These are phyloP conservation scores for Triangularia verruculosa DNA, from an alignment of 2,329 filamentous ascomycete genomes.

Conservation along the genomic window DNA sequence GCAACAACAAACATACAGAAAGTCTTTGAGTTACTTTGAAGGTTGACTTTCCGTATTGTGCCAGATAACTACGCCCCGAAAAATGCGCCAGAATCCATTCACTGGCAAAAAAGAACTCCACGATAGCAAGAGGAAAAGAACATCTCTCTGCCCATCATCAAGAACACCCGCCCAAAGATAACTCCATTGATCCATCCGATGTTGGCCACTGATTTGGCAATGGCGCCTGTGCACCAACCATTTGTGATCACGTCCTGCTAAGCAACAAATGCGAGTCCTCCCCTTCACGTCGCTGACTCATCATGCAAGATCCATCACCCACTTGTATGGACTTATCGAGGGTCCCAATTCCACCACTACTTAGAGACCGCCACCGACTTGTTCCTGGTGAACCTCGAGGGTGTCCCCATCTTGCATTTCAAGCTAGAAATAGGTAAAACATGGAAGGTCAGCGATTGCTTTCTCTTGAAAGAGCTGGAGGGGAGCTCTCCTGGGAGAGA, in stretches of 20 bases:
- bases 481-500: background rate
- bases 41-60: background rate
- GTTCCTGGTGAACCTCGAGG: conserved; percentile 96
- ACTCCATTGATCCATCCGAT: background rate
- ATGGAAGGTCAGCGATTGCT: conserved; percentile 22
- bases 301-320: background rate
- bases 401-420: conserved; percentile 97
- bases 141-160: background rate
- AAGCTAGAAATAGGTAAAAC: conserved; percentile 55
- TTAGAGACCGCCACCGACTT: conserved; percentile 70
- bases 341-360: background rate
- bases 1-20: background rate
- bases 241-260: background rate
- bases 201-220: background rate
- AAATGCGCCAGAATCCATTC: background rate
- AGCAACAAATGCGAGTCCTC: background rate
- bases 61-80: background rate
- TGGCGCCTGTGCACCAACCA: background rate
- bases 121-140: background rate
- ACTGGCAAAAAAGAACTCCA: background rate
- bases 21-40: background rate
- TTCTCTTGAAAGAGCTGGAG: background rate
- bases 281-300: background rate
- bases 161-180: background rate
- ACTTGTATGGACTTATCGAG: background rate